These are phyloP conservation scores for Cyclospora cayetanensis DNA, from an alignment of 169 alveolate genomes.

Conservation along the genomic window DNA sequence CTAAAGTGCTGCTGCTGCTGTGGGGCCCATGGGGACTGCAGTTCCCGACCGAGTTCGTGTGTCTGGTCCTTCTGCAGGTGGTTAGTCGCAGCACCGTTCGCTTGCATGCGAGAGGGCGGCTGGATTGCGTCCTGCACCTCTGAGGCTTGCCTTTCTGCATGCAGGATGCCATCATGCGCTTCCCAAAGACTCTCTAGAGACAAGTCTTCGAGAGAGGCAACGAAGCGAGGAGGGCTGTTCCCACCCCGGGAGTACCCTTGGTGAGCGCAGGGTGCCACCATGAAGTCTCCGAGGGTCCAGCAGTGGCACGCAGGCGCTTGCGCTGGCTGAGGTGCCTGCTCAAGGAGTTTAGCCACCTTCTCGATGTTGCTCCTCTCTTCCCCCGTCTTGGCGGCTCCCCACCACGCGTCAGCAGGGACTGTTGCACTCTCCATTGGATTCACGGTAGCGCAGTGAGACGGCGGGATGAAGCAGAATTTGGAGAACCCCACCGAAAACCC, in stretches of 20 bases:
- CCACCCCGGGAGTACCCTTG: neutral
- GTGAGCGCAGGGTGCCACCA: constrained; percentile 49
- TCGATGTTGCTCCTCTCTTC: neutral
- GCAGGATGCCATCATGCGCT: neutral
- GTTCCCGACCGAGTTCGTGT: too few relatives aligned
- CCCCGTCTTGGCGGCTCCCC: neutral
- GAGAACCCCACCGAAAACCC: neutral
- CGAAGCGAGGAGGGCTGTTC: too few relatives aligned
- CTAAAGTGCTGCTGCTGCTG: neutral
- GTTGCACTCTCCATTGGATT: neutral
- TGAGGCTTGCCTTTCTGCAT: neutral
- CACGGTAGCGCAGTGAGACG: constrained; percentile 30
- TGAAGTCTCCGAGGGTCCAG: neutral
- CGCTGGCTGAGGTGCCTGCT: neutral
- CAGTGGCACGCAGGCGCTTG: constrained; percentile 12
- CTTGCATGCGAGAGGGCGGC: neutral
- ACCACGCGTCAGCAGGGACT: neutral
- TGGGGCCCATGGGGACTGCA: too few relatives aligned
- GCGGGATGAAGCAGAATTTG: constrained; percentile 17
- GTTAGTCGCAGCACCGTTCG: too few relatives aligned
- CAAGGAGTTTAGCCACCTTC: neutral
- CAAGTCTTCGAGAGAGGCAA: neutral
- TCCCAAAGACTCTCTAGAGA: neutral
- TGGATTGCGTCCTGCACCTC: neutral
- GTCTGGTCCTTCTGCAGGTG: too few relatives aligned